Percentiles rank a stretch among this genome's conserved stretches.
phyloP scores from a whole-genome alignment of 257 asterid genomes.

The Fraxinus excelsior region DNA sequence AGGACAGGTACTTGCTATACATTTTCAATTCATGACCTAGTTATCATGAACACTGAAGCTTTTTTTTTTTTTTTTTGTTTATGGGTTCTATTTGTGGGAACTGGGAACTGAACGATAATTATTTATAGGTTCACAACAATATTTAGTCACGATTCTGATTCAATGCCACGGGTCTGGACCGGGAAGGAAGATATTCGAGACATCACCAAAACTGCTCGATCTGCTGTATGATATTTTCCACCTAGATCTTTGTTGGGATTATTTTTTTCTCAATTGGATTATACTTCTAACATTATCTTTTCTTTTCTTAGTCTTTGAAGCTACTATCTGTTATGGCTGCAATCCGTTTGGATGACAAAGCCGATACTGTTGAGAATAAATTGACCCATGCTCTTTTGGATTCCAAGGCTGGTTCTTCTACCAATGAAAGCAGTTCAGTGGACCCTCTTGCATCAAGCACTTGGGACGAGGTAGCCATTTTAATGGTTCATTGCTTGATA shows the following conservation, averaged over 20 bases:
- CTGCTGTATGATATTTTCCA: constrained; percentile 43
- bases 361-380: constrained; percentile 66
- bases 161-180: constrained; percentile 33
- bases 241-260: constrained; percentile 15
- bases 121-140: constrained; percentile 27
- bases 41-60: constrained; percentile 10
- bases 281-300: neutral
- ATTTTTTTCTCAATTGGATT: constrained; percentile 2
- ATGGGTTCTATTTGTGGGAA: constrained; percentile 16
- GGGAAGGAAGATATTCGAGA: constrained; percentile 34
- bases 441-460: constrained; percentile 91
- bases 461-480: constrained; percentile 71
- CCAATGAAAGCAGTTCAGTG: constrained; percentile 49
- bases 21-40: constrained; percentile 20
- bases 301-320: constrained; percentile 67
- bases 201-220: constrained; percentile 50
- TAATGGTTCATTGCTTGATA: neutral
- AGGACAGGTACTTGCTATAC: constrained; percentile 61
- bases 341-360: constrained; percentile 65
- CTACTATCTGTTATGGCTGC: constrained; percentile 82
- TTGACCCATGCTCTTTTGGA: constrained; percentile 73
- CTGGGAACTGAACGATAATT: constrained; percentile 23
- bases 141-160: constrained; percentile 33
- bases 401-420: constrained; percentile 47
- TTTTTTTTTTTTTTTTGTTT: neutral